Evolutionary conservation across 1,284 basidiomycete species (phyloP).

Genomic region (Vanrija humicola): DNA sequence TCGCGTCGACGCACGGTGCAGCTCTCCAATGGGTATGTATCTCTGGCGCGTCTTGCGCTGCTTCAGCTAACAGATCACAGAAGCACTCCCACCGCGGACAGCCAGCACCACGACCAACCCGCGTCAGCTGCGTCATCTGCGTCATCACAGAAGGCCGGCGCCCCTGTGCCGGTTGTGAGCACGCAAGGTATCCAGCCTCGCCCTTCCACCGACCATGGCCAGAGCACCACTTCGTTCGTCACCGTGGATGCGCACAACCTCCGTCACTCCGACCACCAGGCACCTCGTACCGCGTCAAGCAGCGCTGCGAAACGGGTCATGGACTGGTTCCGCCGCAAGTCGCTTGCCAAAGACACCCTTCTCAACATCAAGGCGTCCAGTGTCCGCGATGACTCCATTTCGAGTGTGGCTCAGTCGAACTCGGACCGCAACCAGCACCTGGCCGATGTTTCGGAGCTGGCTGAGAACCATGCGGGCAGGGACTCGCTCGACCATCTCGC

Average conservation of each 20-base stretch:
- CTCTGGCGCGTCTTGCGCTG: conserved; percentile 3
- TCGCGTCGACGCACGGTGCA: conserved; percentile 34
- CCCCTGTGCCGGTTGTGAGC: conserved; percentile 25
- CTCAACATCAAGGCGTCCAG: conserved; percentile 22
- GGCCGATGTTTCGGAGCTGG: neutral
- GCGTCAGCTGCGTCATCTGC: conserved; percentile 8
- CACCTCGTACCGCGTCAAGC: conserved; percentile 45
- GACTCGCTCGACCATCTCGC: conserved; percentile 3
- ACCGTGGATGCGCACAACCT: conserved; percentile 34
- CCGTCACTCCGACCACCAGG: conserved; percentile 13
- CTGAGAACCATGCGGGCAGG: neutral
- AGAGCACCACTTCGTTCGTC: conserved; percentile 34
- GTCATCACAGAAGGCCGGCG: conserved; percentile 16
- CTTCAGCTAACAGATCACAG: neutral
- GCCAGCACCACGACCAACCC: neutral
- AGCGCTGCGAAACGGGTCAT: conserved; percentile 59
- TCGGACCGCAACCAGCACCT: neutral
- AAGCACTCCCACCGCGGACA: conserved; percentile 2
- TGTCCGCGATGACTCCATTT: conserved; percentile 23
- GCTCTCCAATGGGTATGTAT: conserved; percentile 25
- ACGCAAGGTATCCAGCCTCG: conserved; percentile 27
- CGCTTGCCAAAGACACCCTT: conserved; percentile 48
- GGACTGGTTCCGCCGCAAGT: conserved; percentile 61
- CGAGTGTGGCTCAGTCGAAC: conserved; percentile 5
- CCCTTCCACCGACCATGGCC: conserved; percentile 20